Evolutionary conservation across 148 eudicot species (phyloP), one percentile per base, ranked within the genome.

Genomic region (Rhododendron simsii): DNA sequence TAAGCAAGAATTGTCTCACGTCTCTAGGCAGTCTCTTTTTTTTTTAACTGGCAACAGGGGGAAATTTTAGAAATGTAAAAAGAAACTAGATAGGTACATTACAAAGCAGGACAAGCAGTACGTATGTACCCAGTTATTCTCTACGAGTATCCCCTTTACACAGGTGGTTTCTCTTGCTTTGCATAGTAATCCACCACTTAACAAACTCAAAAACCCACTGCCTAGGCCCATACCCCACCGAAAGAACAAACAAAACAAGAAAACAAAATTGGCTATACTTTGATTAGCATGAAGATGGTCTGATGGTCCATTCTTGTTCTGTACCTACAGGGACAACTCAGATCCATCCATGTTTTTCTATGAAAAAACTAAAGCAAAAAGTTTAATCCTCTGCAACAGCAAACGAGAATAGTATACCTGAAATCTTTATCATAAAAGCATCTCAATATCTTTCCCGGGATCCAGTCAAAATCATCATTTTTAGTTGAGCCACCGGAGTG

Each of bases 381-480:
- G 6, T 45, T 28, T 23, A 84, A 75, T 53, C 28, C n/a, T 39
- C 53, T 4, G 6, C 86, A 69, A 84, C 75, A 69, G 69, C 23
- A 59, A 83, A 81, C n/a, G 5, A 35, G 81, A 78, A 7, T 61
- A 41, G 69, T 73, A 87, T 90, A 95, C 99, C 98, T 89, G 91
- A 95, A 94, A 90, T 97, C 99, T 90, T 94, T 95, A 90, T 95
- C 98, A 88, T 97, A 95, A 79, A 93, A 93, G 87, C 99, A 93
- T 86, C 98, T 95, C 91, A 97, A 85, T 69, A 97, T 92, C 93
- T 93, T 97, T 88, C 99, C 95, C 81, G 98, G 95, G 78, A 97
- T 94, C 98, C 98, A 97, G 86, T 91, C 95, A 88, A 92, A 94
- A 57, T 89, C 94, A 84, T 84, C 92, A 85, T 20, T 71, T 83